Percentiles rank a stretch among this genome's conserved stretches.
Conservation (phyloP, 2,329 filamentous ascomycete species). For the Stylonectria norvegica region DNA sequence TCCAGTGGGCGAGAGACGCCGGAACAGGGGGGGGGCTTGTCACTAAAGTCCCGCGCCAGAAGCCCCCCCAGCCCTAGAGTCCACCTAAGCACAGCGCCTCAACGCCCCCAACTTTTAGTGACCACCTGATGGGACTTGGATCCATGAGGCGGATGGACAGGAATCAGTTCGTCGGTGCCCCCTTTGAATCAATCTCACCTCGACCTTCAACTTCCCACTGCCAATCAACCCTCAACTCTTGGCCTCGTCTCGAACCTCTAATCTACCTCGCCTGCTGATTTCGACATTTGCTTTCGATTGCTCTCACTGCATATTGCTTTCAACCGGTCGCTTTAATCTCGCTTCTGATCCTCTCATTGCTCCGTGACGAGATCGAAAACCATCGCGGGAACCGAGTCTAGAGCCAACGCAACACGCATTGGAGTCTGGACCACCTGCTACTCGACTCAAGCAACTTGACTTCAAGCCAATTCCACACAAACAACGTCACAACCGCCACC, state of each 20-base stretch:
- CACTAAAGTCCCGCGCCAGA: not conserved
- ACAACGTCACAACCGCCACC: conserved; percentile 14
- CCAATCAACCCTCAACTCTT: not conserved
- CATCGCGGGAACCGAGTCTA: not conserved
- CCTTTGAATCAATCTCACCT: conserved; percentile 2
- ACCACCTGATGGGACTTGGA: not conserved
- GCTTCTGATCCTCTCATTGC: conserved; percentile 20
- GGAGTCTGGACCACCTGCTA: no score
- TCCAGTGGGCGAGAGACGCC: no score
- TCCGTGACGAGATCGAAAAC: conserved; percentile 23
- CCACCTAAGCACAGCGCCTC: no score
- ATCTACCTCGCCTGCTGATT: not conserved
- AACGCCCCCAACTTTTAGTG: conserved; percentile 1
- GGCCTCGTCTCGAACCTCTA: not conserved
- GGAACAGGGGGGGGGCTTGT: not conserved
- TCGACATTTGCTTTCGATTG: conserved; percentile 7
- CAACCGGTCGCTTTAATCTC: conserved; percentile 2
- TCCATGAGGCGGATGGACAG: no score
- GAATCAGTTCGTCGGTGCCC: not conserved
- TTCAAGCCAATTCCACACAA: no score
- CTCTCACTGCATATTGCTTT: conserved; percentile 3
- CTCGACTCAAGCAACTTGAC: no score
- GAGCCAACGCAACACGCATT: no score
- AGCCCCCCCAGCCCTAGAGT: not conserved
- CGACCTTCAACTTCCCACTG: not conserved